These are phyloP conservation scores for Phaeosphaeria sp. DNA, from an alignment of 2,329 filamentous ascomycete species.

Conservation along the genomic window DNA sequence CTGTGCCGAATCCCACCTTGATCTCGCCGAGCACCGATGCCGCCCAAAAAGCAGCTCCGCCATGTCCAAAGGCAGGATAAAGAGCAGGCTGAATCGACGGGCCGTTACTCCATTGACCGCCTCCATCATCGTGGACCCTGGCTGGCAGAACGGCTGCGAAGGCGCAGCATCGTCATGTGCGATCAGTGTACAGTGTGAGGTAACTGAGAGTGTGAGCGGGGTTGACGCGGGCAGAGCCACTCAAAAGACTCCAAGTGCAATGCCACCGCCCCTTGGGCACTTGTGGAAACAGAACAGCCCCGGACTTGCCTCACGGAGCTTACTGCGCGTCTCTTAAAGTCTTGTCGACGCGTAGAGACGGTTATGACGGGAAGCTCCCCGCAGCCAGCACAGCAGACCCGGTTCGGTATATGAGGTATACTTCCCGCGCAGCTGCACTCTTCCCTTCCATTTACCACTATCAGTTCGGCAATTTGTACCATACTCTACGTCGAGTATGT, in stretches of 20 bases:
- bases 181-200: conserved; percentile 20
- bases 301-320: conserved; percentile 28
- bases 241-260: conserved; percentile 27
- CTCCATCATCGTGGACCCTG: conserved; percentile 26
- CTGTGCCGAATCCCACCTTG: conserved; percentile 16
- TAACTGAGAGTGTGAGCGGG: conserved; percentile 23
- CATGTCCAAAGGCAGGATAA: conserved; percentile 25
- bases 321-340: conserved; percentile 31
- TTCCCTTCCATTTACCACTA: conserved; percentile 8
- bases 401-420: conserved; percentile 44
- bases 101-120: conserved; percentile 47
- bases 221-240: conserved; percentile 21
- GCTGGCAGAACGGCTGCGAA: conserved; percentile 39
- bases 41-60: conserved; percentile 11
- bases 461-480: conserved; percentile 12
- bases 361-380: conserved; percentile 47
- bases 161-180: conserved; percentile 30
- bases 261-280: conserved; percentile 23
- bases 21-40: conserved; percentile 7
- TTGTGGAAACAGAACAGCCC: conserved; percentile 20
- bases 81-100: conserved; percentile 45
- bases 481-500: conserved; percentile 30
- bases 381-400: conserved; percentile 29
- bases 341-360: conserved; percentile 41
- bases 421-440: conserved; percentile 21